phyloP scores from a whole-genome alignment of 2,329 filamentous ascomycete species.

The Tolypocladium endophyticum region DNA sequence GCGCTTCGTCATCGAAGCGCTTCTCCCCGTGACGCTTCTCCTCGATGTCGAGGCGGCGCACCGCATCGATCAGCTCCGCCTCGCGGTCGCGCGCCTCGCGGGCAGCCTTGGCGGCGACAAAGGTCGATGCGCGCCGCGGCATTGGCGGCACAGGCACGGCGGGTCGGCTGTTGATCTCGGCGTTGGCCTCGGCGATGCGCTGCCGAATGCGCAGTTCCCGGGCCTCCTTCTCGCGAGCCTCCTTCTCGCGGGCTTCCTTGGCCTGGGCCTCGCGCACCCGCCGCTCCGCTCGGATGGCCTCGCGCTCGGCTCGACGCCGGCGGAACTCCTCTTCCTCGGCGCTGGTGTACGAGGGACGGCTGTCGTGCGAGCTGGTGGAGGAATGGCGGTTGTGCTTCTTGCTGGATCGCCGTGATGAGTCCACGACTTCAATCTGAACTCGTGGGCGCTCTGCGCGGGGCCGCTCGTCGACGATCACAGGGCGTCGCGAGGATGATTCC shows the following conservation, averaged over 20 bases:
- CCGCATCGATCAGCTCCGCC: slow-evolving; percentile 21
- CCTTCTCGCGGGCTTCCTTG: slow-evolving; percentile 9
- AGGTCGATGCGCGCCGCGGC: slow-evolving; percentile 12
- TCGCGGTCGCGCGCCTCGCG: slow-evolving; percentile 8
- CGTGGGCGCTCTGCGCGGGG: slow-evolving; percentile 12
- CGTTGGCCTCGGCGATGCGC: slow-evolving; percentile 30
- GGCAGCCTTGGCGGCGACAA: slow-evolving; percentile 12
- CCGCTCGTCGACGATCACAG: slow-evolving; percentile 28
- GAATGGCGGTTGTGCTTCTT: slow-evolving; percentile 23
- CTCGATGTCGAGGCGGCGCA: slow-evolving; percentile 21
- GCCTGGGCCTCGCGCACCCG: slow-evolving; percentile 8
- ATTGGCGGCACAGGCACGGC: slow-evolving; percentile 16
- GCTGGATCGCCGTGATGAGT: slow-evolving; percentile 13
- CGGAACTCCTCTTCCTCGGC: slow-evolving; percentile 16
- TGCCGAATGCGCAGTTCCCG: slow-evolving; percentile 14
- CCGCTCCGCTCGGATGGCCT: slow-evolving; percentile 14
- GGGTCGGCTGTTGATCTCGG: slow-evolving; percentile 28
- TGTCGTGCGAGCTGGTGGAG: slow-evolving; percentile 24
- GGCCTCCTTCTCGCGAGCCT: slow-evolving; percentile 15
- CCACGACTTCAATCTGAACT: slow-evolving; percentile 27
- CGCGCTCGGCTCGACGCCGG: slow-evolving; percentile 12
- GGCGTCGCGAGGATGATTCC: slow-evolving; percentile 15
- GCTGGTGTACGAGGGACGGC: slow-evolving; percentile 18
- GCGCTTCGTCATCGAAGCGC: slow-evolving; percentile 22
- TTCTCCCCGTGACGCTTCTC: slow-evolving; percentile 20